Percentiles rank a stretch among this genome's conserved stretches.
These are phyloP conservation scores for Apophysomyces variabilis DNA, from an alignment of 371 early-diverging fungal species.

Conservation along the genomic window DNA sequence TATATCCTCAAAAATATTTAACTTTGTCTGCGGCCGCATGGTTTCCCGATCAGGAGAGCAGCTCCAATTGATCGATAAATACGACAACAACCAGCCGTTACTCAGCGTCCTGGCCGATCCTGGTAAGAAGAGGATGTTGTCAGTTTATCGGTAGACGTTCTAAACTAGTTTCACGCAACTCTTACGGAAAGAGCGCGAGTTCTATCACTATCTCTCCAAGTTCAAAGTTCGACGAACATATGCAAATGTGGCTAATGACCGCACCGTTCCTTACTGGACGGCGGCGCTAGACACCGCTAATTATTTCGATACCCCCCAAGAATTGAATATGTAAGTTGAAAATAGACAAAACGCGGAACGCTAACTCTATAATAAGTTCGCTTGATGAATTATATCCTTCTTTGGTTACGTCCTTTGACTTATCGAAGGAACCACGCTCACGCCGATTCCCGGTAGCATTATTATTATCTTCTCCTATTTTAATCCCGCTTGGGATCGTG, in stretches of 20 bases:
- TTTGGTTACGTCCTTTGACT: constrained; percentile 17
- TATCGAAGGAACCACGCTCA: neutral
- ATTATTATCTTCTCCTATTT: constrained; percentile 10
- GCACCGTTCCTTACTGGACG: constrained; percentile 72
- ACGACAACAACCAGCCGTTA: constrained; percentile 46
- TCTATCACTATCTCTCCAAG: constrained; percentile 55
- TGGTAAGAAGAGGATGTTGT: constrained; percentile 25
- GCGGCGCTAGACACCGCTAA: constrained; percentile 60
- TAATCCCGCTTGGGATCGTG: constrained; percentile 6
- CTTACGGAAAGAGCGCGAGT: constrained; percentile 34
- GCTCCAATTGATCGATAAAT: constrained; percentile 53
- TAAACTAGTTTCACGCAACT: neutral
- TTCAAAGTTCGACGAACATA: constrained; percentile 58
- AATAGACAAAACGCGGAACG: neutral
- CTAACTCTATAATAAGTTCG: constrained; percentile 9
- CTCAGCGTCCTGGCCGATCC: constrained; percentile 71
- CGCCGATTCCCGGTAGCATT: neutral
- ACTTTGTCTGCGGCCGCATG: constrained; percentile 50
- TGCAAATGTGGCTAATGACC: constrained; percentile 76
- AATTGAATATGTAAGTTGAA: constrained; percentile 50
- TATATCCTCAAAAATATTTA: constrained; percentile 48
- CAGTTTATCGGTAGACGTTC: no score
- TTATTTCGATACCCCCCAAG: constrained; percentile 49
- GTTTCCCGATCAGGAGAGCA: constrained; percentile 68
- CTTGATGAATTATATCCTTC: constrained; percentile 19